phyloP scores from a whole-genome alignment of 371 early-diverging fungal species.

The Rhizopus sp. region DNA sequence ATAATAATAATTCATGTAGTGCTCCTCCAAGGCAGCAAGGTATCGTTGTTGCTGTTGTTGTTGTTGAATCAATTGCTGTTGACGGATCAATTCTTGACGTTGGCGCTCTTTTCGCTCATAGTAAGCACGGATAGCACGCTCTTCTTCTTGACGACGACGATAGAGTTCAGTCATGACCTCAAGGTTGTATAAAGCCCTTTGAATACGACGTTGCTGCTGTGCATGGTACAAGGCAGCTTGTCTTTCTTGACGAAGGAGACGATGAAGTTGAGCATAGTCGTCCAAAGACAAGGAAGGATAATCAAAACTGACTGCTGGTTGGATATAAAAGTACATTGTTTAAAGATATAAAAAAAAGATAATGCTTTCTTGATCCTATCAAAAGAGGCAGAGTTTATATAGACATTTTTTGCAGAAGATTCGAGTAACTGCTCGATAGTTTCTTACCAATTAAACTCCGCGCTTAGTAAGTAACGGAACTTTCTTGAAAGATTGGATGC shows the following conservation, averaged over 20 bases:
- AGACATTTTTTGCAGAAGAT: neutral
- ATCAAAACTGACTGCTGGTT: neutral
- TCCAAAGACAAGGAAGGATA: slow-evolving; percentile 22
- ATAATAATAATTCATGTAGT: neutral
- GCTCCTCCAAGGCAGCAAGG: neutral
- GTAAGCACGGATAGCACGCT: slow-evolving; percentile 23
- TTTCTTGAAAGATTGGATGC: too few relatives aligned
- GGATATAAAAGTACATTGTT: neutral
- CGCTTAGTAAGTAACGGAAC: neutral
- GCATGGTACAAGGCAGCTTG: slow-evolving; percentile 8
- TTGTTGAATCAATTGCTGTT: neutral
- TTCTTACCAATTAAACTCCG: neutral
- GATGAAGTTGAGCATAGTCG: slow-evolving; percentile 36
- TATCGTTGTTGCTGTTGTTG: slow-evolving; percentile 9
- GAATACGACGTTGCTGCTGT: slow-evolving; percentile 16
- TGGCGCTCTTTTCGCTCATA: slow-evolving; percentile 11
- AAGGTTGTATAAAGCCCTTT: slow-evolving; percentile 12
- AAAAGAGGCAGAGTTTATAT: neutral
- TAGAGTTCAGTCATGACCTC: slow-evolving; percentile 15
- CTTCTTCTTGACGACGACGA: slow-evolving; percentile 22
- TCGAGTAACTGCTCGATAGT: neutral
- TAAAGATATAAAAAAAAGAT: neutral
- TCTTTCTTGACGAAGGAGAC: slow-evolving; percentile 23
- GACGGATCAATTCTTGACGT: slow-evolving; percentile 1
- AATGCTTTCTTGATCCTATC: neutral